phyloP scores from a whole-genome alignment of 2,329 filamentous ascomycete species.

The Zymoseptoria crescenta region DNA sequence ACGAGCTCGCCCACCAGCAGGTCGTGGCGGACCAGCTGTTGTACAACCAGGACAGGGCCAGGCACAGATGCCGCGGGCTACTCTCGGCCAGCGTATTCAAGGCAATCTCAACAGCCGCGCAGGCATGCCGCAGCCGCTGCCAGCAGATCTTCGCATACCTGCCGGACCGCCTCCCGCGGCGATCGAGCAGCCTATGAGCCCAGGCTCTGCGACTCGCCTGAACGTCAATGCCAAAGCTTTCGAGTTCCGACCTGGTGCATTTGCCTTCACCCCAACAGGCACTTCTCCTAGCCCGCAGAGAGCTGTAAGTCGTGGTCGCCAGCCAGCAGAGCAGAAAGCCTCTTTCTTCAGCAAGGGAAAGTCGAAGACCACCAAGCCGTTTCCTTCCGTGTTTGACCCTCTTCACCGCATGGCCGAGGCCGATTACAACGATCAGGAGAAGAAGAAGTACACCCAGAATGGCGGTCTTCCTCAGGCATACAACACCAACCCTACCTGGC shows the following conservation, averaged over 20 bases:
- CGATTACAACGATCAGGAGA: constrained; percentile 49
- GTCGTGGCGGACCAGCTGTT: neutral
- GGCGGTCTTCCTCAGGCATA: constrained; percentile 78
- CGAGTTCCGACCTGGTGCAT: constrained; percentile 72
- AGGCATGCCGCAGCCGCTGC: constrained; percentile 37
- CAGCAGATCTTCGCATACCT: constrained; percentile 56
- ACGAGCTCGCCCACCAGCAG: constrained; percentile 3
- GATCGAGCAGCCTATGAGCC: constrained; percentile 36
- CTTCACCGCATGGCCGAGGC: constrained; percentile 56
- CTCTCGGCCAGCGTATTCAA: constrained; percentile 12
- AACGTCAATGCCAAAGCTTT: constrained; percentile 67
- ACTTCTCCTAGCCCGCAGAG: constrained; percentile 62
- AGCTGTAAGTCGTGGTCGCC: constrained; percentile 17
- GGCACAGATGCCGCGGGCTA: constrained; percentile 12
- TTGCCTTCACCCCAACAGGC: constrained; percentile 69
- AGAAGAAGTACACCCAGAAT: constrained; percentile 62
- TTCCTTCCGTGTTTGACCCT: constrained; percentile 41
- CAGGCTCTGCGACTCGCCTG: constrained; percentile 49
- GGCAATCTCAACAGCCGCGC: constrained; percentile 7
- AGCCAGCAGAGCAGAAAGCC: constrained; percentile 13
- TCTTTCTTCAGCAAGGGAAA: constrained; percentile 24
- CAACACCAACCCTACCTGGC: constrained; percentile 80
- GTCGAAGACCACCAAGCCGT: constrained; percentile 58
- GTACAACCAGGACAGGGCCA: neutral
- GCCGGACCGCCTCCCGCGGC: constrained; percentile 30